Percentiles rank a stretch among this genome's conserved stretches.
These are phyloP conservation scores for Penicillium nordicum DNA, from an alignment of 2,329 filamentous ascomycete genomes.

Conservation along the genomic window DNA sequence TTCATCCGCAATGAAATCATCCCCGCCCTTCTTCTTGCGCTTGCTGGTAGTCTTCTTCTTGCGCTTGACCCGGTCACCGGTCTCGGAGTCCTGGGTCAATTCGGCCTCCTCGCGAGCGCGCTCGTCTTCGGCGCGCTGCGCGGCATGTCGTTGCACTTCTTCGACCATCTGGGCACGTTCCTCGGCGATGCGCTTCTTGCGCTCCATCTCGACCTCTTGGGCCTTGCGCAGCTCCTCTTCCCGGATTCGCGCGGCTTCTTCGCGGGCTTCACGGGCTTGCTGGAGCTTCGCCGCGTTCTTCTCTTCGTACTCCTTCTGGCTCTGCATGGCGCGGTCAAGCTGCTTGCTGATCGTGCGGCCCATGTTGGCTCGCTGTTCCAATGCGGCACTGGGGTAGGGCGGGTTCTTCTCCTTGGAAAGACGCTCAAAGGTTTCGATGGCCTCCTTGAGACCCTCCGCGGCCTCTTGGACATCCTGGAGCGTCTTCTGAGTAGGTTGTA, in stretches of 20 bases:
- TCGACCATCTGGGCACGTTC: slow-evolving; percentile 80
- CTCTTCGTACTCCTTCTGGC: slow-evolving; percentile 86
- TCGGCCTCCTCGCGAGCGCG: slow-evolving; percentile 68
- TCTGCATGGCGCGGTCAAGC: slow-evolving; percentile 77
- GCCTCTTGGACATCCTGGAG: slow-evolving; percentile 78
- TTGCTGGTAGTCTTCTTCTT: slow-evolving; percentile 58
- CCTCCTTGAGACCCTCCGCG: slow-evolving; percentile 74
- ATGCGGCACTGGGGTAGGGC: slow-evolving; percentile 84
- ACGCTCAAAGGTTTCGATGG: slow-evolving; percentile 66
- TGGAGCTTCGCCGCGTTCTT: slow-evolving; percentile 86
- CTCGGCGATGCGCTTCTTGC: slow-evolving; percentile 76
- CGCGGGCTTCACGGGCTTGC: slow-evolving; percentile 73
- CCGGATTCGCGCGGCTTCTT: slow-evolving; percentile 72
- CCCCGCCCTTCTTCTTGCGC: slow-evolving; percentile 59
- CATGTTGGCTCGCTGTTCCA: slow-evolving; percentile 97
- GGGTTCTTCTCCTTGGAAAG: slow-evolving; percentile 63
- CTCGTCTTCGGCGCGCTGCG: slow-evolving; percentile 69
- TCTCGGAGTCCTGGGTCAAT: slow-evolving; percentile 76
- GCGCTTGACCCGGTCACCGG: slow-evolving; percentile 74
- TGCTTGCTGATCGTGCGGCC: slow-evolving; percentile 91
- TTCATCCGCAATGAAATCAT: slow-evolving; percentile 39
- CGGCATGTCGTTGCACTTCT: slow-evolving; percentile 68
- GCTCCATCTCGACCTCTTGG: slow-evolving; percentile 67
- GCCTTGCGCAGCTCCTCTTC: slow-evolving; percentile 71
- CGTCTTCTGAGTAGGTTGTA: slow-evolving; percentile 73